Conservation (phyloP, 1,284 basidiomycete genomes). For the Melampsora larici-populina region DNA sequence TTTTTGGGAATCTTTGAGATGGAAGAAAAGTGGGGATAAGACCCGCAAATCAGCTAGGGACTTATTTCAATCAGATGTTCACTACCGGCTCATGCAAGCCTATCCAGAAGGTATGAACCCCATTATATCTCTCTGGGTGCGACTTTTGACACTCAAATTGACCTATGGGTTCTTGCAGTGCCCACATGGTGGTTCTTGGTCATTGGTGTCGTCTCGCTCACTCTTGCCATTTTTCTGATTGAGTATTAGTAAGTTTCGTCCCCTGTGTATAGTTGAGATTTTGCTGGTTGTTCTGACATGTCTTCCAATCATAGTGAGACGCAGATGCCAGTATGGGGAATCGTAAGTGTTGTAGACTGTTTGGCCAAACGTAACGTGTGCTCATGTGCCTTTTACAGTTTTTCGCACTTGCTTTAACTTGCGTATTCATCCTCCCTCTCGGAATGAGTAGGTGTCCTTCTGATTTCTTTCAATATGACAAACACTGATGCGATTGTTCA, state of each 20-base stretch:
- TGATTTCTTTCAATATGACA: background rate
- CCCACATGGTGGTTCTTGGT: slow-evolving; percentile 53
- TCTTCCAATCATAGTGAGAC: slow-evolving; percentile 13
- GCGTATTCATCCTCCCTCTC: slow-evolving; percentile 27
- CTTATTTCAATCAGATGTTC: slow-evolving; percentile 50
- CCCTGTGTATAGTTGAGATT: no score
- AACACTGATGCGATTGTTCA: background rate
- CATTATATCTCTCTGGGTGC: no score
- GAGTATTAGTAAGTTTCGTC: slow-evolving; percentile 41
- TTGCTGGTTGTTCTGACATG: background rate
- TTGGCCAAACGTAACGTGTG: no score
- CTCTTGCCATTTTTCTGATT: slow-evolving; percentile 48
- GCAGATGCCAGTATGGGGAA: slow-evolving; percentile 42
- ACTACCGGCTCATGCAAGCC: slow-evolving; percentile 52
- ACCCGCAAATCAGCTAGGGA: slow-evolving; percentile 33
- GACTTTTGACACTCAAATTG: no score
- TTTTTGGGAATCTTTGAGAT: background rate
- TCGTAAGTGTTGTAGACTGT: slow-evolving; percentile 14
- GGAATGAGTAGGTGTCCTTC: slow-evolving; percentile 18
- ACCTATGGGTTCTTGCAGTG: slow-evolving; percentile 33
- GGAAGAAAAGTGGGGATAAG: background rate
- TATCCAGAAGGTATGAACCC: slow-evolving; percentile 49
- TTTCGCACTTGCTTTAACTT: slow-evolving; percentile 25
- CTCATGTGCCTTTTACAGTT: background rate
- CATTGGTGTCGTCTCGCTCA: slow-evolving; percentile 50